phyloP scores from a whole-genome alignment of 2,329 filamentous ascomycete species.

The Magnaporthales sp. region DNA sequence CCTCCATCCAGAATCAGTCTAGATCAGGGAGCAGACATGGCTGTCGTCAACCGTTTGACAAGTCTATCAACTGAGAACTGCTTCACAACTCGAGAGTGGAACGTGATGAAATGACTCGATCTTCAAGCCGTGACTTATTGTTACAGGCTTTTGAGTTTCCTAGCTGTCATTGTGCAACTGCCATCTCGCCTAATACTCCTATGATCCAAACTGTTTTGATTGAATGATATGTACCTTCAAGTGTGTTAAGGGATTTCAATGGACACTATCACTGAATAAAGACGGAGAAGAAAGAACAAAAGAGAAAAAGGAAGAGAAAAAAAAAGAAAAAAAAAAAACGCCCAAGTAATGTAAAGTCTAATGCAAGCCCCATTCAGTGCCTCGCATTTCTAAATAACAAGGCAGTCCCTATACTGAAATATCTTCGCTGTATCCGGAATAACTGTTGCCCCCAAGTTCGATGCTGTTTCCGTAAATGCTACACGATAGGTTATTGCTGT shows the following conservation, averaged over 20 bases:
- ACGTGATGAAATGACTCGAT: background rate
- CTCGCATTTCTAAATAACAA: background rate
- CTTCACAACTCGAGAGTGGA: background rate
- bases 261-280: background rate
- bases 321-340: background rate
- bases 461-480: background rate
- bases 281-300: background rate
- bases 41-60: background rate
- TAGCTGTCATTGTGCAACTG: too few relatives aligned
- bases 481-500: background rate
- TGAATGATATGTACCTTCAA: background rate
- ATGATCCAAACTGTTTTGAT: background rate
- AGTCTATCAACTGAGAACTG: background rate
- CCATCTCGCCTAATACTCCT: too few relatives aligned
- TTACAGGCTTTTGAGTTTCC: too few relatives aligned
- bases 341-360: background rate
- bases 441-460: background rate
- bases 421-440: background rate
- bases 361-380: background rate
- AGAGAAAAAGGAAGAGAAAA: background rate
- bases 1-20: background rate
- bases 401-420: background rate
- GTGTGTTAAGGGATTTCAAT: background rate
- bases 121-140: too few relatives aligned
- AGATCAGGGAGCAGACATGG: background rate